phyloP scores from a whole-genome alignment of 2,329 filamentous ascomycete species.

The Colletotrichum sp. region DNA sequence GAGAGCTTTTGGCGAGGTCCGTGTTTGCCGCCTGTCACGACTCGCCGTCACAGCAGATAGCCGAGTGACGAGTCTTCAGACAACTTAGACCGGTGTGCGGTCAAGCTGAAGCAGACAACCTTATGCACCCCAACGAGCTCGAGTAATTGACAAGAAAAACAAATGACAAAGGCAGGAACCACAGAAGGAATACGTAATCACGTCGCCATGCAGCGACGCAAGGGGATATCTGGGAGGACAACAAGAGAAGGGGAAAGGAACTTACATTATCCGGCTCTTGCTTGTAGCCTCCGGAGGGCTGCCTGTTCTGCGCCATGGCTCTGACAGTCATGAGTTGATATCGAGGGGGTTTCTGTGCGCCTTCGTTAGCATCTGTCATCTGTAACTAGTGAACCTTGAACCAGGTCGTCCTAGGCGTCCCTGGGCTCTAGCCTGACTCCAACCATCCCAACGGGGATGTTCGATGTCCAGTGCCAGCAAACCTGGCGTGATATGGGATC shows the following conservation, averaged over 20 bases:
- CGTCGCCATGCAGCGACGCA: not conserved
- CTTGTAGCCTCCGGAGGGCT: slow-evolving; percentile 28
- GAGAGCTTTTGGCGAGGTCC: slow-evolving; percentile 12
- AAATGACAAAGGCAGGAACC: not conserved
- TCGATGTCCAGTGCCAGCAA: slow-evolving; percentile 7
- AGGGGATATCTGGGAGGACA: not conserved
- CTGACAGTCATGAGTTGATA: slow-evolving; percentile 24
- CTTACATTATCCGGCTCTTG: slow-evolving; percentile 36
- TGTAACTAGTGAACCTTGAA: slow-evolving; percentile 20
- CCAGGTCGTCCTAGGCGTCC: slow-evolving; percentile 9
- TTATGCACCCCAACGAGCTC: slow-evolving; percentile 4
- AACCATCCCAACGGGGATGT: slow-evolving; percentile 18
- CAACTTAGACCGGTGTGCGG: not conserved
- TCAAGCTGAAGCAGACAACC: slow-evolving; percentile 11
- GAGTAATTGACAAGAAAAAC: not conserved
- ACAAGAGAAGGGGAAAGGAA: slow-evolving; percentile 12
- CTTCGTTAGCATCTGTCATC: slow-evolving; percentile 24
- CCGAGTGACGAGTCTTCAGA: slow-evolving; percentile 12
- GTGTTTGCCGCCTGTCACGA: slow-evolving; percentile 22
- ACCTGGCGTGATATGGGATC: slow-evolving; percentile 2
- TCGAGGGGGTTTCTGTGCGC: slow-evolving; percentile 11
- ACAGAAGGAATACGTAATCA: not conserved
- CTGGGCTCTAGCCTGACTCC: not conserved
- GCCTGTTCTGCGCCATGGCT: slow-evolving; percentile 26
- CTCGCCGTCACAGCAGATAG: slow-evolving; percentile 11